Percentiles rank a stretch among this genome's conserved stretches.
phyloP scores from a whole-genome alignment of 106 monocot genomes.

The Allium sativum region DNA sequence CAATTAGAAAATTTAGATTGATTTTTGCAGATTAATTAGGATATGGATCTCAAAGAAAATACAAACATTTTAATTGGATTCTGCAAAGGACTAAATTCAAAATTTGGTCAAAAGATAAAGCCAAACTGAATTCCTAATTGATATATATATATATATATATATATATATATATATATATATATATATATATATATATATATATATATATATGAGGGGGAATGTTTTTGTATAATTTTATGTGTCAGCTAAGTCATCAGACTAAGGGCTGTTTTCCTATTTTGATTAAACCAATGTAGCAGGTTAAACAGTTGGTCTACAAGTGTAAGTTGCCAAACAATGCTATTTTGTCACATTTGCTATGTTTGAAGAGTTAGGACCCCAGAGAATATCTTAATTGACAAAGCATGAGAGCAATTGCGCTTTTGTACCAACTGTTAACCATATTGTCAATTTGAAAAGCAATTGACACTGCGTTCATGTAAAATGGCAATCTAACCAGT shows the following conservation, averaged over 20 bases:
- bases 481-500: too few species aligned
- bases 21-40: not conserved
- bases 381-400: not conserved
- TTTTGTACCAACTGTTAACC: not conserved
- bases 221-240: constrained; percentile 2
- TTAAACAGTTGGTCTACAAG: not conserved
- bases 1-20: not conserved
- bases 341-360: not conserved
- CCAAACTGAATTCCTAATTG: too few species aligned
- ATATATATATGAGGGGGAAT: not conserved
- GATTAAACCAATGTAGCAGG: not conserved
- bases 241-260: not conserved
- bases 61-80: not conserved
- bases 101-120: too few species aligned
- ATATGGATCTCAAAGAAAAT: not conserved
- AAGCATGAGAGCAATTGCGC: not conserved
- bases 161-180: not conserved
- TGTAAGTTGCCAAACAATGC: not conserved
- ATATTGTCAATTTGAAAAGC: too few species aligned
- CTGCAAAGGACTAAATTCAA: not conserved
- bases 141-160: not conserved
- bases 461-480: too few species aligned
- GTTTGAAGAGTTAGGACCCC: not conserved
- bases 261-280: not conserved
- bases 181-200: not conserved